Evolutionary conservation across 805 yeast species (phyloP), one percentile per base, ranked within the genome.

Genomic region (Ogataea kodamae): DNA sequence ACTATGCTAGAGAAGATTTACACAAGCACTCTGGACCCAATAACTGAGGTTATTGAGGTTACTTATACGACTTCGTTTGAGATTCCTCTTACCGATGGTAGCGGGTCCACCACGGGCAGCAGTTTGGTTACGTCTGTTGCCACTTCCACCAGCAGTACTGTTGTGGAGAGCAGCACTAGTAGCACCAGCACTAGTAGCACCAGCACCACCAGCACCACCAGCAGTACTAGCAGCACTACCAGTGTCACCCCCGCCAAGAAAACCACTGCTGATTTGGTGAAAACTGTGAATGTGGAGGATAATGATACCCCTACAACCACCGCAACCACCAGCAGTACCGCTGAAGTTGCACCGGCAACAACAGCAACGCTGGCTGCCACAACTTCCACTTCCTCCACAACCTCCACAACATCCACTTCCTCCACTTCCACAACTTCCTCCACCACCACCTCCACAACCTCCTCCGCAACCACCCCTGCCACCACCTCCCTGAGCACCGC

Each of bases 21-120:
- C 34, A 59, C 64, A 30, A 55, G 61, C 7, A 46, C 54, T 9
- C 30, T 43, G n/a, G 44, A 37, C 6, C 37, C 50, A 3, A 56
- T 40, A 11, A 49, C 54, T 9, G 35, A 30, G 12, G 55, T 50
- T 9, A 35, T 53, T 15, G 36, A 45, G 18, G 44, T 36, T 29
- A 41, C 40, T 6, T 44, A 40, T 30, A 35, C 29, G 5, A 35
- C 49, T 4, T 40, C 54, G 5, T 33, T 26, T n/a, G 40, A 30
- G 20, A 19, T 32, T 14, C 22, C 34, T 10, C 18, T 30, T 8
- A 16, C 28, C 13, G 37, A 31, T 5, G 19, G 19, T 15, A 23
- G 6, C n/a, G 25, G 18, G 6, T 33, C 46, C 8, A 34, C 32
- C 9, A 16, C 22, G 5, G 25, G 30, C 9, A 24, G 41, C n/a